A percentile compares a stretch with the other conserved stretches of the same genome.
Evolutionary conservation across 371 early-diverging fungal genomes (phyloP).

Genomic region (Synchytrium microbalum): DNA sequence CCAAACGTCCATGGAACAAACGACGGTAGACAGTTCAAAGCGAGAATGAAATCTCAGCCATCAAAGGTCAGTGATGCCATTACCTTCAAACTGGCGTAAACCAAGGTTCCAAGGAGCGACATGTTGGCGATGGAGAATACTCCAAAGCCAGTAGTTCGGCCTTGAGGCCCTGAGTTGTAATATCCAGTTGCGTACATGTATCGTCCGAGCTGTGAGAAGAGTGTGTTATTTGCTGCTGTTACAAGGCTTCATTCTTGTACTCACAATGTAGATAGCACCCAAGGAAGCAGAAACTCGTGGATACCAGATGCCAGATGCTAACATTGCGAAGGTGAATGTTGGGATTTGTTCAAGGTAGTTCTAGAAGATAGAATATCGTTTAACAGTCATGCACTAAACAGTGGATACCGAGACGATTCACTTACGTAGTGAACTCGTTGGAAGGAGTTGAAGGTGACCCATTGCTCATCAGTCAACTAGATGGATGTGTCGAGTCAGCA

Average conservation of each 20-base stretch:
- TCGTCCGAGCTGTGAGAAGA: slow-evolving; percentile 6
- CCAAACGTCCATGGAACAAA: too few species aligned
- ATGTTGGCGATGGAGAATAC: not conserved
- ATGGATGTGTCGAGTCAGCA: not conserved
- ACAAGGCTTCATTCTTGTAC: too few species aligned
- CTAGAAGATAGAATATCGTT: too few species aligned
- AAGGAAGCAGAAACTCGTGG: not conserved
- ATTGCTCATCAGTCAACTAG: too few species aligned
- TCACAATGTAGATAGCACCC: slow-evolving; percentile 4
- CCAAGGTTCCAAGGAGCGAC: not conserved
- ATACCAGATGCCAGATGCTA: not conserved
- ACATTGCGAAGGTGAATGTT: not conserved
- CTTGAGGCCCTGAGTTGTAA: not conserved
- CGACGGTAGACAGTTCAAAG: too few species aligned
- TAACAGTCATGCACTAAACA: too few species aligned
- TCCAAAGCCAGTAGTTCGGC: not conserved
- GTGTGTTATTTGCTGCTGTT: too few species aligned
- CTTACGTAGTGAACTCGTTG: slow-evolving; percentile 7
- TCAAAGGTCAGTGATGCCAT: too few species aligned
- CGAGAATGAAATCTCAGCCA: too few species aligned
- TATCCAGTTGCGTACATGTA: not conserved
- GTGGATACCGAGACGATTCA: too few species aligned
- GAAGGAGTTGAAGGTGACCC: slow-evolving; percentile 1
- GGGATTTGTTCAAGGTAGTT: slow-evolving; percentile 1
- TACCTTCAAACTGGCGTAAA: not conserved